Evolutionary conservation across 2,329 filamentous ascomycete species (phyloP).

Genomic region (Xylaria multiplex): DNA sequence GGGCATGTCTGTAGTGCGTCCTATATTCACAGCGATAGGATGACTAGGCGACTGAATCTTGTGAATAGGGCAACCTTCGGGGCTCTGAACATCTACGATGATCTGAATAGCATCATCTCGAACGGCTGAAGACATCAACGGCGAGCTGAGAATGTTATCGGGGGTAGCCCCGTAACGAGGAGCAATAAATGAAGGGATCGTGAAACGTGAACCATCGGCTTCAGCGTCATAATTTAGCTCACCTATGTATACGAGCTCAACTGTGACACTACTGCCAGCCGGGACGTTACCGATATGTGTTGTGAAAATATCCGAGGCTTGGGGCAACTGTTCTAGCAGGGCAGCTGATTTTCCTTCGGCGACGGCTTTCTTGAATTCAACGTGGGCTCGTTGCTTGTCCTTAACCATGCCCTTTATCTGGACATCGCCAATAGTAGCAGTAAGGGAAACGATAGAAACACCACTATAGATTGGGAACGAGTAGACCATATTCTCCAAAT

Average conservation of each 20-base stretch:
- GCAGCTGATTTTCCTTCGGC: conserved; percentile 16
- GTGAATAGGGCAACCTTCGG: conserved; percentile 22
- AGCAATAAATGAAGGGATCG: conserved; percentile 28
- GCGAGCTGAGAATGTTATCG: conserved; percentile 7
- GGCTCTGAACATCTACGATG: conserved; percentile 20
- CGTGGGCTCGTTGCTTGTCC: conserved; percentile 30
- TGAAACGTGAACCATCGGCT: conserved; percentile 28
- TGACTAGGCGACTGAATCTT: conserved; percentile 27
- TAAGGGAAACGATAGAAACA: conserved; percentile 29
- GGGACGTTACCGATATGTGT: conserved; percentile 29
- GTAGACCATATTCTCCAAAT: conserved; percentile 27
- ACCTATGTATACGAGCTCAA: conserved; percentile 30
- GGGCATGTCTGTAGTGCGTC: conserved; percentile 25
- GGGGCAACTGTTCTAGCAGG: conserved; percentile 28
- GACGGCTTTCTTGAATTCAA: conserved; percentile 21
- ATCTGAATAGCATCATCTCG: conserved; percentile 16
- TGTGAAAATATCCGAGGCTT: conserved; percentile 32
- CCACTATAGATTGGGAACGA: conserved; percentile 30
- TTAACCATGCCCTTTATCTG: conserved; percentile 23
- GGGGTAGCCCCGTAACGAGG: conserved; percentile 27
- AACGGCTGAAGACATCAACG: not conserved
- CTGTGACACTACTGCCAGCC: conserved; percentile 12
- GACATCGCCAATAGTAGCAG: conserved; percentile 22
- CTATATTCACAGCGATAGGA: conserved; percentile 20
- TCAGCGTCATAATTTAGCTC: conserved; percentile 28